A percentile compares a stretch with the other conserved stretches of the same genome.
Evolutionary conservation across 208 protist genomes (phyloP).

Genomic region (Herpetomonas muscarum): DNA sequence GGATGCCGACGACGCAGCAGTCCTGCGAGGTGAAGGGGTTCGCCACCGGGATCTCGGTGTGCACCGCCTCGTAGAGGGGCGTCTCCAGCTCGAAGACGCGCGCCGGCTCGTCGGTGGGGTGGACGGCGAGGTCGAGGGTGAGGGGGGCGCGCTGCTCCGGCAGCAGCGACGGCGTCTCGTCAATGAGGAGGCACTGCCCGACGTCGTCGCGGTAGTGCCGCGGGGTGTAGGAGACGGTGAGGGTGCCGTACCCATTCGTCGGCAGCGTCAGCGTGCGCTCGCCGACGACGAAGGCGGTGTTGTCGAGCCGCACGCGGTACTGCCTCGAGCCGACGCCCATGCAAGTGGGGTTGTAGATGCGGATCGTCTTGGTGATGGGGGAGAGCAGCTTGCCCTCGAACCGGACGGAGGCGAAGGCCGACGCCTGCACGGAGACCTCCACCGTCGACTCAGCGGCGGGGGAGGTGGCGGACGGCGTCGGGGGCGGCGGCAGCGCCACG

Average conservation of each 20-base stretch:
- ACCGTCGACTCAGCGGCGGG: neutral
- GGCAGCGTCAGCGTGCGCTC: conserved; percentile 60
- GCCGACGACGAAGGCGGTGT: conserved; percentile 45
- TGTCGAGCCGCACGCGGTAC: conserved; percentile 80
- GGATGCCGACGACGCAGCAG: conserved; percentile 68
- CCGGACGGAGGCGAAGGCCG: conserved; percentile 45
- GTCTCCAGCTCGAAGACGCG: conserved; percentile 57
- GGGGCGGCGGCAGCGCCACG: neutral
- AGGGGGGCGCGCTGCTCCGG: conserved; percentile 57
- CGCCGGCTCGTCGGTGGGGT: conserved; percentile 67
- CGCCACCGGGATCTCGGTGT: conserved; percentile 68
- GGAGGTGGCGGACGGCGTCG: neutral
- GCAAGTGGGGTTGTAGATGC: conserved; percentile 63
- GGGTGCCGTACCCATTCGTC: conserved; percentile 26
- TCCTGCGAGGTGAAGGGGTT: conserved; percentile 70
- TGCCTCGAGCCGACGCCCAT: conserved; percentile 28
- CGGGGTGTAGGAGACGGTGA: conserved; percentile 63
- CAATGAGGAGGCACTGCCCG: conserved; percentile 65
- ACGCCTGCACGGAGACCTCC: conserved; percentile 24
- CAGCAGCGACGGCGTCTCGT: conserved; percentile 35
- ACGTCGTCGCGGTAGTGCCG: conserved; percentile 60
- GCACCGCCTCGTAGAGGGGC: conserved; percentile 70
- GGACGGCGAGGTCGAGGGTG: conserved; percentile 61
- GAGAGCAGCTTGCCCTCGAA: conserved; percentile 84
- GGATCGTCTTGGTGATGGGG: conserved; percentile 60